Conservation (phyloP, 2,329 filamentous ascomycete genomes). For the Cytospora leucostoma region DNA sequence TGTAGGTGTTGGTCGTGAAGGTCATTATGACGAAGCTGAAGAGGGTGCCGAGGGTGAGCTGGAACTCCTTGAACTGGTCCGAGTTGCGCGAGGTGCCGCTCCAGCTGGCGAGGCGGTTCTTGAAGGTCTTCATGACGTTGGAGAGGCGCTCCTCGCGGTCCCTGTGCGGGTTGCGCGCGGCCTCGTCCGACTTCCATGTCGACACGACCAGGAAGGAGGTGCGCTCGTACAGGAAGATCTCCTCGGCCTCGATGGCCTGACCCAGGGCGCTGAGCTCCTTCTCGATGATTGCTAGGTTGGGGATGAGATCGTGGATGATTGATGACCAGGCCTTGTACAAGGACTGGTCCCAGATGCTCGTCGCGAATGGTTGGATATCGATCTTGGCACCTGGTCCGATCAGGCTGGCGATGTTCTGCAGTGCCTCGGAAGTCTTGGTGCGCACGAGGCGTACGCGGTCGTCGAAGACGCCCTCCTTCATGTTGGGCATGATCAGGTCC, state of each 20-base stretch:
- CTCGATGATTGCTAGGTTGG: conserved; percentile 87
- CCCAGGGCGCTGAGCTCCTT: conserved; percentile 80
- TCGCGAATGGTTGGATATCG: conserved; percentile 84
- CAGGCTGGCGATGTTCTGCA: conserved; percentile 39
- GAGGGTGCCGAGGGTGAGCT: conserved; percentile 71
- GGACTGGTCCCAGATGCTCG: conserved; percentile 98
- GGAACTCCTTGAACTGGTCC: conserved; percentile 78
- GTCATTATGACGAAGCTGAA: conserved; percentile 96
- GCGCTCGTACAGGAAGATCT: conserved; percentile 91
- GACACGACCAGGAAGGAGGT: conserved; percentile 97
- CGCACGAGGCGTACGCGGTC: conserved; percentile 78
- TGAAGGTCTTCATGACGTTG: conserved; percentile 98
- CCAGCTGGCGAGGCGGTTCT: conserved; percentile 77
- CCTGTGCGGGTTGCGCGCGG: conserved; percentile 79
- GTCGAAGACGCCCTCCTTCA: conserved; percentile 80
- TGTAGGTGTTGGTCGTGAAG: conserved; percentile 96
- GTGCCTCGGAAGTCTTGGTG: conserved; percentile 65
- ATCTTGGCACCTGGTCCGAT: conserved; percentile 36
- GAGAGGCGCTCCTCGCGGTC: conserved; percentile 93
- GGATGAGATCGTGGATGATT: conserved; percentile 97
- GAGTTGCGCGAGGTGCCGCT: conserved; percentile 79
- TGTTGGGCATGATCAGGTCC: conserved; percentile 83
- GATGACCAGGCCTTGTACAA: conserved; percentile 98
- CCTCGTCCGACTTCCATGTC: conserved; percentile 76
- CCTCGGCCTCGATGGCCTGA: conserved; percentile 84